These are phyloP conservation scores for Chrysoporthe cubensis DNA, from an alignment of 2,329 filamentous ascomycete species.

Conservation along the genomic window DNA sequence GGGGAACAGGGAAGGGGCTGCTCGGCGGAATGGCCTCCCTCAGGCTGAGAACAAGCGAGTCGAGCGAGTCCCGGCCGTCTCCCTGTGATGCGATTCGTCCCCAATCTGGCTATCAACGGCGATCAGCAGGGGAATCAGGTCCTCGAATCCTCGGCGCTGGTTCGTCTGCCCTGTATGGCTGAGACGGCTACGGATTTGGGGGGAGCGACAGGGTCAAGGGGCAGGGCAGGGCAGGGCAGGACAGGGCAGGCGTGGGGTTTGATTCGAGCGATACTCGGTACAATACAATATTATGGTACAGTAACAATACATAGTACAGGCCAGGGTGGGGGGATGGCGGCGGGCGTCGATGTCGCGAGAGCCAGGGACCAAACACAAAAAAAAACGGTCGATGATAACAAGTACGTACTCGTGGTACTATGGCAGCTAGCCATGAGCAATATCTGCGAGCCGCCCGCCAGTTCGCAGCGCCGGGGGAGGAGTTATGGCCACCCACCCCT, in stretches of 20 bases:
- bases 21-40: conserved; percentile 27
- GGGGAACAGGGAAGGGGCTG: conserved; percentile 20
- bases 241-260: conserved; percentile 1
- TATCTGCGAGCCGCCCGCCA: conserved; percentile 8
- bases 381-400: background rate
- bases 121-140: background rate
- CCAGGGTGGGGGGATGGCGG: too few species aligned
- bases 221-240: too few species aligned
- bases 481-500: conserved; percentile 16
- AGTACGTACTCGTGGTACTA: too few species aligned
- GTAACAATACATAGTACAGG: too few species aligned
- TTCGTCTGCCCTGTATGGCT: conserved; percentile 7
- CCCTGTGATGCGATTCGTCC: conserved; percentile 24
- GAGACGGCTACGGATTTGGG: background rate
- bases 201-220: conserved; percentile 2
- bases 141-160: background rate
- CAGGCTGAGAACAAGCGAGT: conserved; percentile 24
- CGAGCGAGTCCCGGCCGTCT: background rate
- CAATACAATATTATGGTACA: too few species aligned
- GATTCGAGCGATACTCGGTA: background rate
- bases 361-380: background rate
- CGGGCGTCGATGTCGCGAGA: background rate
- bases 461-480: conserved; percentile 14
- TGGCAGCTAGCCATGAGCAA: background rate
- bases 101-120: conserved; percentile 7